A percentile compares a stretch with the other conserved stretches of the same genome.
phyloP scores from a whole-genome alignment of 108 stramenopile genomes.

The Discostella pseudostelligera region DNA sequence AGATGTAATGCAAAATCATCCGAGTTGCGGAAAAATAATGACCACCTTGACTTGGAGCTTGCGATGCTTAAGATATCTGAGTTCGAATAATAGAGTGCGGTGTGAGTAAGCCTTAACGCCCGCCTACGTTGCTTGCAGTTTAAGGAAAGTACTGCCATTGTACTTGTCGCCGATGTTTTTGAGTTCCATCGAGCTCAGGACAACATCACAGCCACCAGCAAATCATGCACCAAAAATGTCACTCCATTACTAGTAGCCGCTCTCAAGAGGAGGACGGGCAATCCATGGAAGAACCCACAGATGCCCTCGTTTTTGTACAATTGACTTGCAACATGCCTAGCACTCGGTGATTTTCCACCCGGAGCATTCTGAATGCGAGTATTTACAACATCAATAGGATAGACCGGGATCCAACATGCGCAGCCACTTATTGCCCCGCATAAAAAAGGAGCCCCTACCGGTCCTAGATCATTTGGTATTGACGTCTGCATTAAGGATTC shows the following conservation, averaged over 20 bases:
- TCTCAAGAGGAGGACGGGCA: background rate
- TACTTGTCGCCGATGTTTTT: background rate
- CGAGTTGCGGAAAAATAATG: background rate
- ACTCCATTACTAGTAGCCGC: constrained; percentile 3
- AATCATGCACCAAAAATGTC: constrained; percentile 3
- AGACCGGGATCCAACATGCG: constrained; percentile 24
- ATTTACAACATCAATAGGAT: constrained; percentile 39
- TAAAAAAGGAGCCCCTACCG: background rate
- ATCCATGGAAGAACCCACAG: background rate
- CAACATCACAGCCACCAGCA: background rate
- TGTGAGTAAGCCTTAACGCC: no score
- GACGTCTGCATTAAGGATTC: constrained; percentile 15
- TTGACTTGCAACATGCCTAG: constrained; percentile 7
- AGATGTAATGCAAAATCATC: background rate
- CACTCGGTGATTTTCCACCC: background rate
- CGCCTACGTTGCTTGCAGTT: background rate
- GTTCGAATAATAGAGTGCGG: no score
- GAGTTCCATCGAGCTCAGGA: no score
- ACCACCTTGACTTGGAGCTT: constrained; percentile 1
- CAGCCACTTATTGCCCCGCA: constrained; percentile 43
- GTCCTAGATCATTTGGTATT: background rate
- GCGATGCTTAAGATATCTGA: background rate
- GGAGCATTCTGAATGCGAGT: constrained; percentile 21
- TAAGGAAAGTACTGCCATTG: background rate
- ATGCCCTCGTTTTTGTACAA: constrained; percentile 15